Base-by-base conservation (phyloP, 1,284 basidiomycete genomes). In the Irpex sp. region DNA sequence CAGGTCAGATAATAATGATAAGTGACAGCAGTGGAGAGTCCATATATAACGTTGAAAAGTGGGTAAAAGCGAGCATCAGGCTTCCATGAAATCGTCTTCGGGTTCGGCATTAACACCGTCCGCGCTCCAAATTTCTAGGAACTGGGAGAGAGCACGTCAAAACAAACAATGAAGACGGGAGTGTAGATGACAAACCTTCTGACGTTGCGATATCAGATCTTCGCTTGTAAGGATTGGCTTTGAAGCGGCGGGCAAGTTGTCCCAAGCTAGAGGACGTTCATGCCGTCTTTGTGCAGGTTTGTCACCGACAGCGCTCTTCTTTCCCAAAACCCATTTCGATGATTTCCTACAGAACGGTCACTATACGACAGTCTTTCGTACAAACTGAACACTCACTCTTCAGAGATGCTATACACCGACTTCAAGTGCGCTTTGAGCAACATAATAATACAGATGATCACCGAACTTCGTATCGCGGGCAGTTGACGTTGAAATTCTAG, bases 281-380 rank as follows among this genome's bases (percentile, higher is more conserved):
- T 87, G 79, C 18, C 84, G 82, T 65, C 83, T 85, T 4, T 78
- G 73, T 2, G 86, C 88, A n/a, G 90, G 81, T 69, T 86, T 90
- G 72, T 97, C 94, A 1, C 93, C 94, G 3, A 88, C 70, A 0
- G 88, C 83, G 58, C 86, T 91, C 75, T 96, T 96, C 81, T 96
- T 96, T 21, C 90, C 90, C 3, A 87, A 73, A 2, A 87, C 80
- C 68, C 91, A 94, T 74, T 94, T 95, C 47, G 83, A 80, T 68
- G 93, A 93, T 90, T 96, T 96, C 58, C 93, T 96, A 64, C 9
- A 18, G 10, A 9, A n/a, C 6, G 28, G 45, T 3, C 42, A 47
- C 42, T 10, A 23, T n/a, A 7, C 28, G 28, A 33, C 28, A 33
- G n/a, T 51, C 4, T 19, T 58, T 28, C 18, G n/a, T 8, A 45